A percentile compares a stretch with the other conserved stretches of the same genome.
Conservation (phyloP, 768 basidiomycete genomes). For the Boletus tylopilopsis region DNA sequence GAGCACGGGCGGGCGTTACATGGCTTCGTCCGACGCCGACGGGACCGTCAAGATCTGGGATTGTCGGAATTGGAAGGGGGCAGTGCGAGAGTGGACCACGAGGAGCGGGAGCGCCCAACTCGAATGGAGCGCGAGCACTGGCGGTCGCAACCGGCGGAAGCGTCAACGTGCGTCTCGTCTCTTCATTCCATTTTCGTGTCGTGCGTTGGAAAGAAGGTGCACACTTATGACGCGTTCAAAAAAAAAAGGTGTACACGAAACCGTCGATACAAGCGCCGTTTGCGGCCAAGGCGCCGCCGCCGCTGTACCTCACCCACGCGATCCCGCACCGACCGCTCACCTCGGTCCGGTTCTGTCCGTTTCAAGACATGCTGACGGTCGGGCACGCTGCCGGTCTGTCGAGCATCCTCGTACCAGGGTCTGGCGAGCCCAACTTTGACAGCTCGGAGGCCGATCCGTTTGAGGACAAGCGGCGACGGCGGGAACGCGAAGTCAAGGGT, state of each 20-base stretch:
- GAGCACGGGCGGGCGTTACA: constrained; percentile 80
- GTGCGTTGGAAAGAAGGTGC: too few relatives aligned
- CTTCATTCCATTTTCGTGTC: neutral
- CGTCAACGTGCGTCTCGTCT: constrained; percentile 59
- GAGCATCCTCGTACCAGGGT: constrained; percentile 84
- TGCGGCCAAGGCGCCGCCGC: constrained; percentile 50
- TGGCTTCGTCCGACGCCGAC: constrained; percentile 88
- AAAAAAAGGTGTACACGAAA: constrained; percentile 78
- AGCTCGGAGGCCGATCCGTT: constrained; percentile 92
- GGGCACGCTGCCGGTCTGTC: constrained; percentile 79
- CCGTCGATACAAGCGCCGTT: constrained; percentile 61
- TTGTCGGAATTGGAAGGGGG: constrained; percentile 91
- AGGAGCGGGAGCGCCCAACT: constrained; percentile 66
- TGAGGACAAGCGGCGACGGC: constrained; percentile 74
- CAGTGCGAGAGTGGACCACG: constrained; percentile 74
- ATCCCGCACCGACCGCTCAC: constrained; percentile 76
- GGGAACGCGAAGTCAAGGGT: constrained; percentile 87
- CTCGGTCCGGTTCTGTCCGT: constrained; percentile 81
- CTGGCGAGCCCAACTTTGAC: constrained; percentile 95
- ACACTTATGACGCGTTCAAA: too few relatives aligned
- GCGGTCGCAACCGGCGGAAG: constrained; percentile 79
- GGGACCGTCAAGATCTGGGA: constrained; percentile 95
- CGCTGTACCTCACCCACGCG: constrained; percentile 86
- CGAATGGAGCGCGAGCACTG: constrained; percentile 81
- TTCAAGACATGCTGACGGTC: constrained; percentile 78